These are phyloP conservation scores for Fibroporia radiculosa DNA, from an alignment of 768 basidiomycete genomes.

Conservation along the genomic window DNA sequence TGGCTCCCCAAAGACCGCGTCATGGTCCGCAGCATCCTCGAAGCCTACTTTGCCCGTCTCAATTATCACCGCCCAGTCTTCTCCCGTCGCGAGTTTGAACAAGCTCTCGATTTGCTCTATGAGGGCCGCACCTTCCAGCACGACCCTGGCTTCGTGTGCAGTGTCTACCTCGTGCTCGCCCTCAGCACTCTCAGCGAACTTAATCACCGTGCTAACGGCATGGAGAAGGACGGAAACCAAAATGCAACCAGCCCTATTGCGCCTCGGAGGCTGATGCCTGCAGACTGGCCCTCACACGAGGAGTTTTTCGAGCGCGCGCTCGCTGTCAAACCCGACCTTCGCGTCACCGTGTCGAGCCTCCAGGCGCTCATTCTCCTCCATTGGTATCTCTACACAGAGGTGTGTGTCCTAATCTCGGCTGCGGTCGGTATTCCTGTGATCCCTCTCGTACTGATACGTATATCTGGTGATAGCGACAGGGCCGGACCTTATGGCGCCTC, in stretches of 20 bases:
- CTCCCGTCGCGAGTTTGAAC: constrained; percentile 59
- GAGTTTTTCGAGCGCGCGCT: constrained; percentile 81
- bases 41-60: constrained; percentile 70
- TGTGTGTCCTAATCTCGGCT: constrained; percentile 32
- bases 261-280: constrained; percentile 52
- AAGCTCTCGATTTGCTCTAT: constrained; percentile 59
- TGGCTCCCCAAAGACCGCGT: constrained; percentile 76
- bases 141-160: constrained; percentile 76
- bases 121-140: constrained; percentile 41
- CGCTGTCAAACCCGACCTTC: constrained; percentile 71
- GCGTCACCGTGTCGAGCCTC: constrained; percentile 74
- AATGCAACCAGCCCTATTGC: constrained; percentile 26
- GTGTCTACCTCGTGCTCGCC: constrained; percentile 69
- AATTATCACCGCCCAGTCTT: constrained; percentile 78
- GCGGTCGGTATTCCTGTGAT: background rate
- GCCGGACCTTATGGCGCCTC: constrained; percentile 83
- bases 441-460: background rate
- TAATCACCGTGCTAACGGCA: constrained; percentile 56
- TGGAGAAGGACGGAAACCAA: constrained; percentile 37
- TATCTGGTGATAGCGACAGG: constrained; percentile 59
- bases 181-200: constrained; percentile 79
- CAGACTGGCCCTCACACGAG: constrained; percentile 71
- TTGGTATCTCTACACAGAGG: constrained; percentile 88
- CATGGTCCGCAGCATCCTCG: constrained; percentile 53
- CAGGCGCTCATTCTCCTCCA: constrained; percentile 81